phyloP scores from a whole-genome alignment of 176 grass and related monocot species.

The Avena insularis region DNA sequence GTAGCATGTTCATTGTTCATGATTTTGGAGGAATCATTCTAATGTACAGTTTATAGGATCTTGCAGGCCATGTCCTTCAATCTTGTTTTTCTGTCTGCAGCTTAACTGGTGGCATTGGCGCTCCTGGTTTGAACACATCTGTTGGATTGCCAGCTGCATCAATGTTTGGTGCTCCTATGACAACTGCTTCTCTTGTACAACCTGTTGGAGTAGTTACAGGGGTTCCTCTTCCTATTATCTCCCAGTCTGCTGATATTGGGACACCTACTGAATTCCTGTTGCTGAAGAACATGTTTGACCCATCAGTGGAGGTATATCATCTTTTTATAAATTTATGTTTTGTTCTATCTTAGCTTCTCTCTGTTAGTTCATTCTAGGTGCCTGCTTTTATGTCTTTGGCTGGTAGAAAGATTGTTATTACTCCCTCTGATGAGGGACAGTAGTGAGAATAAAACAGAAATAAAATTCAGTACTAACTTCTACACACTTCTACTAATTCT shows the following conservation, averaged over 20 bases:
- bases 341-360: neutral
- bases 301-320: slow-evolving; percentile 68
- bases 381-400: neutral
- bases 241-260: slow-evolving; percentile 46
- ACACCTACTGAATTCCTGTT: slow-evolving; percentile 80
- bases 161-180: slow-evolving; percentile 58
- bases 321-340: slow-evolving; percentile 13
- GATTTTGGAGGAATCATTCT: slow-evolving; percentile 15
- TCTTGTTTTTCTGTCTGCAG: slow-evolving; percentile 50
- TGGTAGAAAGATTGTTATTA: neutral
- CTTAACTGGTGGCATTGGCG: slow-evolving; percentile 65
- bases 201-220: slow-evolving; percentile 63
- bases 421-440: no score
- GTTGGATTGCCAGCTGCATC: slow-evolving; percentile 59
- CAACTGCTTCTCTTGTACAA: slow-evolving; percentile 52
- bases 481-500: no score
- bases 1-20: neutral
- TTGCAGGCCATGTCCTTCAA: neutral
- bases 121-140: slow-evolving; percentile 53
- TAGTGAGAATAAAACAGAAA: no score
- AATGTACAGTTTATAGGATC: neutral
- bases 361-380: neutral
- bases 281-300: slow-evolving; percentile 99
- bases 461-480: no score
- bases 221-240: slow-evolving; percentile 59